Conservation (phyloP, 129 eudicot genomes). For the Centrapalus pauciflorus region DNA sequence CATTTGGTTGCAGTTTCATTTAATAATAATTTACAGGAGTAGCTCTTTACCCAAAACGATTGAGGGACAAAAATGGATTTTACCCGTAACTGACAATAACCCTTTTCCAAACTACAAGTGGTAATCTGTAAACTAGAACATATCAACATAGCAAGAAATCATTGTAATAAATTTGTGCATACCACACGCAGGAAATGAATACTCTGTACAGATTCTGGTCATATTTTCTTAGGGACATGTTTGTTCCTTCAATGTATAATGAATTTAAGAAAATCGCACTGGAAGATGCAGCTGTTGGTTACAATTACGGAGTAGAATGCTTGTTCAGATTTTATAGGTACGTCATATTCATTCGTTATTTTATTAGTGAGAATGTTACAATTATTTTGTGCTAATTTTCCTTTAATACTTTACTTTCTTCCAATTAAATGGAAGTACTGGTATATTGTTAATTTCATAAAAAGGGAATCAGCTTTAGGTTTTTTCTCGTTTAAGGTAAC, state of each 20-base stretch:
- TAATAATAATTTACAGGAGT: no score
- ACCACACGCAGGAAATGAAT: constrained; percentile 86
- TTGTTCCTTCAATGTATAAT: constrained; percentile 79
- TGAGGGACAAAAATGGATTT: no score
- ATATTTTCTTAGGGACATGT: constrained; percentile 70
- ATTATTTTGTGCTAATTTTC: background rate
- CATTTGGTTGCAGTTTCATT: no score
- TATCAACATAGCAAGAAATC: background rate
- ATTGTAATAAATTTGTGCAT: no score
- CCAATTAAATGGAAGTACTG: no score
- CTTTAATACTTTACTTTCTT: no score
- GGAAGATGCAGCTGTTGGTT: constrained; percentile 84
- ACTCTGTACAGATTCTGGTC: constrained; percentile 95
- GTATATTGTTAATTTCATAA: no score
- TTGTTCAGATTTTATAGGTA: constrained; percentile 88
- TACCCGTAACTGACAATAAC: no score
- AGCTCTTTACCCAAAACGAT: no score
- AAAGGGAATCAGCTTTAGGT: no score
- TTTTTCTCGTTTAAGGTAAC: no score
- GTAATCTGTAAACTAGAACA: background rate
- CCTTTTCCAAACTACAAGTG: background rate
- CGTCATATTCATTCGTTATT: background rate
- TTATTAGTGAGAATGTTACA: no score
- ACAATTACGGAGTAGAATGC: constrained; percentile 83
- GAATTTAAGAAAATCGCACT: constrained; percentile 76